phyloP scores from a whole-genome alignment of 2,329 filamentous ascomycete genomes.

The Fusarium hostae region DNA sequence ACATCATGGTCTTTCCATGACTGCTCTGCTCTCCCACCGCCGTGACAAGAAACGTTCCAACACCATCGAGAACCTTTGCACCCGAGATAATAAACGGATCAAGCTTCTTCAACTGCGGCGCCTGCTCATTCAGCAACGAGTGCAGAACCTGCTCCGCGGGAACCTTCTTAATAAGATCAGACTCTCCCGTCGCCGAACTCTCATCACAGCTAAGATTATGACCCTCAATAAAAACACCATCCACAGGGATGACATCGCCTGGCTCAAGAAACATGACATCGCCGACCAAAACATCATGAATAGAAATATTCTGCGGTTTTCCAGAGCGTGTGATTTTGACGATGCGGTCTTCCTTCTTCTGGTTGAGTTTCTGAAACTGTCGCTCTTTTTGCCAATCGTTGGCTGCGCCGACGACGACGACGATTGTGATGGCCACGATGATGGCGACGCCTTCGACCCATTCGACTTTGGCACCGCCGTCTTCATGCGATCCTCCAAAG shows the following conservation, averaged over 20 bases:
- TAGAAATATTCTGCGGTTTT: constrained; percentile 69
- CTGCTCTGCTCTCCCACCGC: constrained; percentile 64
- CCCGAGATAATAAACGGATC: constrained; percentile 74
- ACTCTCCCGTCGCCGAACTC: constrained; percentile 78
- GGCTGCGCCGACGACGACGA: constrained; percentile 70
- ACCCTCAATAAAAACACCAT: constrained; percentile 73
- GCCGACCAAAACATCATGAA: constrained; percentile 75
- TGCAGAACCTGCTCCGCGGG: constrained; percentile 68
- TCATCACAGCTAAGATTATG: constrained; percentile 72
- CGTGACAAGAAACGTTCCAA: constrained; percentile 65
- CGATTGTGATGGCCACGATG: constrained; percentile 72
- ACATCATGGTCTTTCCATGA: constrained; percentile 67
- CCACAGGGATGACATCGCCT: constrained; percentile 76
- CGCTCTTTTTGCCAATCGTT: constrained; percentile 77
- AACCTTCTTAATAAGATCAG: constrained; percentile 76
- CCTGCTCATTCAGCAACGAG: constrained; percentile 57
- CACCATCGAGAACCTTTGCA: constrained; percentile 63
- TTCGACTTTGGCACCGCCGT: constrained; percentile 61
- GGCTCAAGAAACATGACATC: constrained; percentile 76
- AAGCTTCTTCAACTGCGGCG: constrained; percentile 59
- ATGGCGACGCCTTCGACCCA: constrained; percentile 77
- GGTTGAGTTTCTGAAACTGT: constrained; percentile 72
- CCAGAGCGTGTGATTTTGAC: constrained; percentile 75
- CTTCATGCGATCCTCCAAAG: constrained; percentile 58
- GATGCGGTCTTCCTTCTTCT: constrained; percentile 70